Conservation (phyloP, 2,329 filamentous ascomycete genomes). For the Fusarium lyarnte region DNA sequence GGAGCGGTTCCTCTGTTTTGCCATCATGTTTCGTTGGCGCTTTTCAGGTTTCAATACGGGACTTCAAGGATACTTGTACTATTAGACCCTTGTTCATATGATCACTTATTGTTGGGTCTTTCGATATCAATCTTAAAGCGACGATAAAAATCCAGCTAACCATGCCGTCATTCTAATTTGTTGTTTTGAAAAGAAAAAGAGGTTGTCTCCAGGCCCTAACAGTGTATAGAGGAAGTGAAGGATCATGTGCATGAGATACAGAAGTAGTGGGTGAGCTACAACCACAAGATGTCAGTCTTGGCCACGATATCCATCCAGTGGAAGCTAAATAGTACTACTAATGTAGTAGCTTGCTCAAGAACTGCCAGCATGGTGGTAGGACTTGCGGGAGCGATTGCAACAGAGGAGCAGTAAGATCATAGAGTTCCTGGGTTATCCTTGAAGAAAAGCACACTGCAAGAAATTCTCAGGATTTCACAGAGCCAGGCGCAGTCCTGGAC, state of each 20-base stretch:
- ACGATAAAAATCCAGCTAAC: background rate
- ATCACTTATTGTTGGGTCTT: background rate
- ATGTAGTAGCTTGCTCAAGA: background rate
- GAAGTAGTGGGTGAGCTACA: constrained; percentile 13
- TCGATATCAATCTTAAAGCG: background rate
- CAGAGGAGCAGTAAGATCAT: background rate
- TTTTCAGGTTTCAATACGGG: background rate
- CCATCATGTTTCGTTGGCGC: background rate
- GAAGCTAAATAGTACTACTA: background rate
- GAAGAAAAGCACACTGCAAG: background rate
- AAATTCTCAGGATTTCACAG: background rate
- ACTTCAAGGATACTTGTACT: background rate
- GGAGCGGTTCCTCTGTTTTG: background rate
- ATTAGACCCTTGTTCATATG: background rate
- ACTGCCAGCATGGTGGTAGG: background rate
- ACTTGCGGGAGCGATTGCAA: background rate
- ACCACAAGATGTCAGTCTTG: constrained; percentile 14
- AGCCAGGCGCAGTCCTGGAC: background rate
- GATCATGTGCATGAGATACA: constrained; percentile 16
- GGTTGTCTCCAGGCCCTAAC: background rate
- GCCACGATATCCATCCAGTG: background rate
- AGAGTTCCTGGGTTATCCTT: background rate
- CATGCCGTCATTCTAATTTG: background rate
- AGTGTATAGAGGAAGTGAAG: constrained; percentile 8
- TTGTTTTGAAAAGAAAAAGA: background rate